Percentiles rank a stretch among this genome's conserved stretches.
Evolutionary conservation across 371 early-diverging fungal species (phyloP).

Genomic region (Rhizomucor pusillus): DNA sequence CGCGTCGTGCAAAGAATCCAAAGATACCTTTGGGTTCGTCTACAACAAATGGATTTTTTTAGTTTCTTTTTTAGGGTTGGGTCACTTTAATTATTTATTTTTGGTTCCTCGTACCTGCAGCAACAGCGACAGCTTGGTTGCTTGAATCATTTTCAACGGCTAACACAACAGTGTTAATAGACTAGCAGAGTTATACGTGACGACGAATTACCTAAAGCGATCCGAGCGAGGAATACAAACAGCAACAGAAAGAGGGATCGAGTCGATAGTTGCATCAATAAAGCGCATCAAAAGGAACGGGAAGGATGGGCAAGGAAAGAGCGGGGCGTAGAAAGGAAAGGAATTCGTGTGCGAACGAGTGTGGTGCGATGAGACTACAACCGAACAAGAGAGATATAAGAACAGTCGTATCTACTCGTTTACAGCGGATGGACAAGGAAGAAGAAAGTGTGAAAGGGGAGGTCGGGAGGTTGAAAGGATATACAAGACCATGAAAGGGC

Average conservation of each 20-base stretch:
- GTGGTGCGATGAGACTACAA: neutral
- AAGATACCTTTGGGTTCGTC: neutral
- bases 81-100: no score
- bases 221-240: conserved; percentile 21
- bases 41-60: neutral
- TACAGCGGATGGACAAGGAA: conserved; percentile 4
- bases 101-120: no score
- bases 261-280: conserved; percentile 25
- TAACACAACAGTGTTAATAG: neutral
- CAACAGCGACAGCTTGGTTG: neutral
- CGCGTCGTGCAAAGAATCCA: conserved; percentile 4
- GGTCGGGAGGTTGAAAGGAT: neutral
- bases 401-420: conserved; percentile 3
- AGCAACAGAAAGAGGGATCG: conserved; percentile 34
- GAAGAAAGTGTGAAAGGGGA: conserved; percentile 6
- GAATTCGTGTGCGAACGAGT: conserved; percentile 2
- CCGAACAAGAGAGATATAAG: conserved; percentile 5
- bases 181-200: neutral
- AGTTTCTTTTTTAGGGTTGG: no score
- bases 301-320: conserved; percentile 16
- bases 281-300: conserved; percentile 36
- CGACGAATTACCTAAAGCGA: conserved; percentile 22
- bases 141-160: conserved; percentile 5
- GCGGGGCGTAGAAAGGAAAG: conserved; percentile 6
- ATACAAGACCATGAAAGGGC: neutral